Evolutionary conservation across 805 yeast genomes (phyloP).

Genomic region (Ogataea saltuana): DNA sequence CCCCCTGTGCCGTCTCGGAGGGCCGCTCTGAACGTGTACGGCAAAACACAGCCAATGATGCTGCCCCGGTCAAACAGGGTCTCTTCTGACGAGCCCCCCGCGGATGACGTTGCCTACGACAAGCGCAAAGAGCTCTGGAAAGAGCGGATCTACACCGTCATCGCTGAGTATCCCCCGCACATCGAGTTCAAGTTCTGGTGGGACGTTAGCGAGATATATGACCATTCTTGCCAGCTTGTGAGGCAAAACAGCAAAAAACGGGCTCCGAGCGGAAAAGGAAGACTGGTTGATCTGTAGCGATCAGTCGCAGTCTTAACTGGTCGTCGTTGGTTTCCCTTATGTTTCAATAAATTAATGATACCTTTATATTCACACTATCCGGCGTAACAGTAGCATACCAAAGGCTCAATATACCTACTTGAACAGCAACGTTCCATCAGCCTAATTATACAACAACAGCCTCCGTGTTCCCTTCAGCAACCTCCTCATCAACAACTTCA

Average conservation of each 20-base stretch:
- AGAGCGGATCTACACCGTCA: constrained; percentile 46
- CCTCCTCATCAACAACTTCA: constrained; percentile 38
- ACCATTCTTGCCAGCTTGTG: constrained; percentile 32
- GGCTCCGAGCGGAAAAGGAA: constrained; percentile 1
- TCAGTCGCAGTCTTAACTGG: no score
- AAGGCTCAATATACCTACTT: not conserved
- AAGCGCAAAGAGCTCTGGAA: constrained; percentile 59
- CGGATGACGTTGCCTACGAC: constrained; percentile 37
- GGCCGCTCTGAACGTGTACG: constrained; percentile 4
- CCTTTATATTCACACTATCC: not conserved
- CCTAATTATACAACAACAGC: no score
- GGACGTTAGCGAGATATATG: constrained; percentile 41
- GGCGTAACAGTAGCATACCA: constrained; percentile 6
- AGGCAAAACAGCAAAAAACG: constrained; percentile 5
- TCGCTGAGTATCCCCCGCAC: constrained; percentile 40
- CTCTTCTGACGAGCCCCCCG: constrained; percentile 9
- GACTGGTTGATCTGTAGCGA: constrained; percentile 3
- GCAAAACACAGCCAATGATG: constrained; percentile 1
- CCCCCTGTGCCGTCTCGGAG: constrained; percentile 18
- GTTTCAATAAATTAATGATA: constrained; percentile 1
- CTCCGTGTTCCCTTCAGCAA: no score
- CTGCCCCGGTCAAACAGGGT: constrained; percentile 5
- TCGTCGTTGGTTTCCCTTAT: no score
- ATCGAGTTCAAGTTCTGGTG: constrained; percentile 46
- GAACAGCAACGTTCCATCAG: not conserved